Evolutionary conservation across 2,329 filamentous ascomycete species (phyloP), one percentile per base, ranked within the genome.

Genomic region (Endocalyx cinctus): DNA sequence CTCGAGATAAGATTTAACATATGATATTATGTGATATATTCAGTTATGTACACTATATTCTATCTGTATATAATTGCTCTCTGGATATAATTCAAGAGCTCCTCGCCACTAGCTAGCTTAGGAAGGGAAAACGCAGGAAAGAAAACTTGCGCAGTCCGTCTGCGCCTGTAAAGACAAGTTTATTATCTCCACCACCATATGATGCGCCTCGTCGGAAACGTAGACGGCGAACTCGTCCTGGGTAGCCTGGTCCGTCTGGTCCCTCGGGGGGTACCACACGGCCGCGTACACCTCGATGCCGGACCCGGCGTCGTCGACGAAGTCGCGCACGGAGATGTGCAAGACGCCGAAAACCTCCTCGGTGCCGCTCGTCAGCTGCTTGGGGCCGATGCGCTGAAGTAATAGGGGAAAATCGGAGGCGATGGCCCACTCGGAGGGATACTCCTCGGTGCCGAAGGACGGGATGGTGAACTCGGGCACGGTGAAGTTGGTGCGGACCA

Each of bases 121-220:
- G n/a, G n/a, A n/a, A n/a, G n/a, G n/a, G n/a, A n/a, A n/a, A n/a
- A n/a, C n/a, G n/a, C n/a, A n/a, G n/a, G n/a, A n/a, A n/a, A n/a
- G n/a, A n/a, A n/a, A n/a, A n/a, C n/a, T n/a, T n/a, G n/a, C n/a
- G 31, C 41, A 43, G 23, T 44, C 42, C 27, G 42, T 16, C 10
- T 34, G 23, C 18, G 45, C 42, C 25, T 39, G 25, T 12, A 44
- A 22, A 4, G 45, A 37, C 14, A 47, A 17, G 17, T 47, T 47
- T 28, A 47, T 33, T 10, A 46, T 38, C 31, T 47, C 45, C 5
- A 42, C 39, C 13, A 47, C 37, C 40, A 47, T 47, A 19, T 47
- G 45, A 25, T 47, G 34, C 7, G 38, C 37, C 29, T 47, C 45
- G 12, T 43, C 40, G 4, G 32, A 30, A 3, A 45, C 29, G 20